A percentile compares a stretch with the other conserved stretches of the same genome.
phyloP scores from a whole-genome alignment of 345 rosid species.

The Citrus maxima region DNA sequence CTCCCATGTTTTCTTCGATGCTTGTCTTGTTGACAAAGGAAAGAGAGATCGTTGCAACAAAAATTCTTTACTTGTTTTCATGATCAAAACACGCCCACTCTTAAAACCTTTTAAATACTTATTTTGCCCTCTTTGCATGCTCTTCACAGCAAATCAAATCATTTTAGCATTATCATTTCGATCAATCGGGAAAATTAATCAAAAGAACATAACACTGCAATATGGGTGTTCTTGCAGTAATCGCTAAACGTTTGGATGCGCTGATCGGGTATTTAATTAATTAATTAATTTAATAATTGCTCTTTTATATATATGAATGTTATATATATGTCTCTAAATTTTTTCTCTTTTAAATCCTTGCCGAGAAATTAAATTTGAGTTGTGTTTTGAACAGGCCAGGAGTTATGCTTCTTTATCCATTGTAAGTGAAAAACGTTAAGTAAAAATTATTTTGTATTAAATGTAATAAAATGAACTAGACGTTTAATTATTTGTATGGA shows the following conservation, averaged over 20 bases:
- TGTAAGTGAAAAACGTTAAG: slow-evolving; percentile 45
- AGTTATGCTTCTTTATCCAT: slow-evolving; percentile 82
- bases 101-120: background rate
- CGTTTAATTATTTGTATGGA: background rate
- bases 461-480: background rate
- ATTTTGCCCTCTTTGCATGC: no score
- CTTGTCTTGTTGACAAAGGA: slow-evolving; percentile 23
- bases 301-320: no score
- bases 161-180: background rate
- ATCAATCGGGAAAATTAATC: background rate
- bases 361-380: background rate
- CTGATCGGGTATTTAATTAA: slow-evolving; percentile 47
- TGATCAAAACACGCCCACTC: background rate
- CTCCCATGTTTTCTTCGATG: background rate
- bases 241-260: slow-evolving; percentile 62
- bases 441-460: no score
- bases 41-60: background rate
- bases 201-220: background rate
- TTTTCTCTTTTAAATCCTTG: no score
- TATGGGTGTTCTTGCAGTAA: slow-evolving; percentile 55
- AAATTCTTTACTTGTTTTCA: slow-evolving; percentile 14
- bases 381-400: slow-evolving; percentile 57
- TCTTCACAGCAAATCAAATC: no score
- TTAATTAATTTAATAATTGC: no score
- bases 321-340: no score